phyloP scores from a whole-genome alignment of 1,139 yeast genomes.

The Citeromyces siamensis region DNA sequence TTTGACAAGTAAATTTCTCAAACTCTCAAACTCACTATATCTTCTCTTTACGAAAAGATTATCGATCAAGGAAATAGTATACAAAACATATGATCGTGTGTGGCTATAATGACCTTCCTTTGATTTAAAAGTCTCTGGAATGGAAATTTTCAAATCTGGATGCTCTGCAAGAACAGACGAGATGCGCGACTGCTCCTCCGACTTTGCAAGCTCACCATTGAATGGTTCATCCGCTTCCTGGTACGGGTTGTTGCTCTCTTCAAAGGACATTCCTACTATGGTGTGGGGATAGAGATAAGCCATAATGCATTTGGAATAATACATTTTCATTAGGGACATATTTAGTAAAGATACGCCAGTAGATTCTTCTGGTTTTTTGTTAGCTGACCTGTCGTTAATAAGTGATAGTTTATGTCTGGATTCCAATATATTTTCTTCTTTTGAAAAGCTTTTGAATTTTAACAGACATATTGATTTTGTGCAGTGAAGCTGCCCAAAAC shows the following conservation, averaged over 20 bases:
- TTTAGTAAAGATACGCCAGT: too few relatives aligned
- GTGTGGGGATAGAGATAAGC: too few relatives aligned
- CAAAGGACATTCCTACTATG: background rate
- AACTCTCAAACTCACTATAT: slow-evolving; percentile 84
- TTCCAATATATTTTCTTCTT: too few relatives aligned
- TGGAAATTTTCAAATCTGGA: slow-evolving; percentile 30
- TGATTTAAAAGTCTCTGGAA: slow-evolving; percentile 68
- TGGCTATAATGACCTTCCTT: slow-evolving; percentile 48
- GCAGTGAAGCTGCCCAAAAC: too few relatives aligned
- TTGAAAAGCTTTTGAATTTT: too few relatives aligned
- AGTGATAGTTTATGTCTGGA: too few relatives aligned
- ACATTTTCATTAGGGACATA: too few relatives aligned
- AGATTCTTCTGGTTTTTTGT: too few relatives aligned
- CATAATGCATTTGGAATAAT: too few relatives aligned
- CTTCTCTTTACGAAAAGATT: slow-evolving; percentile 63
- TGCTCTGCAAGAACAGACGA: slow-evolving; percentile 20
- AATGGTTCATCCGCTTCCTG: slow-evolving; percentile 2
- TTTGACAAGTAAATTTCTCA: slow-evolving; percentile 55
- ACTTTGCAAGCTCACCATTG: background rate
- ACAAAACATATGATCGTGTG: slow-evolving; percentile 51
- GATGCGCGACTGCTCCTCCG: slow-evolving; percentile 15
- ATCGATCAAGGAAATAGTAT: slow-evolving; percentile 51
- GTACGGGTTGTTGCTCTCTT: slow-evolving; percentile 3
- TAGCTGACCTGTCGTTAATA: too few relatives aligned
- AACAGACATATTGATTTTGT: too few relatives aligned